Percentiles rank a stretch among this genome's conserved stretches.
phyloP scores from a whole-genome alignment of 169 alveolate genomes.

The Amoebophrya sp. region DNA sequence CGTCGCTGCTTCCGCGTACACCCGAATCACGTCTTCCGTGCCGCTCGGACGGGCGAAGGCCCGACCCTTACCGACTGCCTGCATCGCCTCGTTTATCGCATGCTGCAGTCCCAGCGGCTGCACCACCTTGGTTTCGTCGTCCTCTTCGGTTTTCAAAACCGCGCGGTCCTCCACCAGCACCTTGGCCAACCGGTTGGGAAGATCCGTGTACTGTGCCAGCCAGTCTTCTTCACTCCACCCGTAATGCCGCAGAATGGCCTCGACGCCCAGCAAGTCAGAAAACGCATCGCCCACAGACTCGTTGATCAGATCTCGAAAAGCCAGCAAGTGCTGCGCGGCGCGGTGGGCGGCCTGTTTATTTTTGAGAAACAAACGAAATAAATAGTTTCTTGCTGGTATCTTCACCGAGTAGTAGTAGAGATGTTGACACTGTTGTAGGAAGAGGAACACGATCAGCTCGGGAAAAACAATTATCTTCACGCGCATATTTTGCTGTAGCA shows the following conservation, averaged over 20 bases:
- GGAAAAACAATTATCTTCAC: too few relatives aligned
- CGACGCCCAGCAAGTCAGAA: constrained; percentile 67
- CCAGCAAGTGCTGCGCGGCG: not conserved
- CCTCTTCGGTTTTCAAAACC: constrained; percentile 42
- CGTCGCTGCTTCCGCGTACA: constrained; percentile 46
- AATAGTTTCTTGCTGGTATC: too few relatives aligned
- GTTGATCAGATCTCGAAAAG: constrained; percentile 54
- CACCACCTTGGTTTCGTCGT: constrained; percentile 48
- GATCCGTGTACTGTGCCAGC: constrained; percentile 61
- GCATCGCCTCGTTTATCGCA: constrained; percentile 55
- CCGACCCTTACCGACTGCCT: constrained; percentile 53
- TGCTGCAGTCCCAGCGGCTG: constrained; percentile 64
- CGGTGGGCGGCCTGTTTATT: not conserved
- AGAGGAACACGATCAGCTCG: too few relatives aligned
- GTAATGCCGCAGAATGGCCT: constrained; percentile 51
- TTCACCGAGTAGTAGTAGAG: too few relatives aligned
- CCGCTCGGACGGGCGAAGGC: constrained; percentile 77
- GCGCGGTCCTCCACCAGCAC: constrained; percentile 28
- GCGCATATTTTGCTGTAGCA: too few relatives aligned
- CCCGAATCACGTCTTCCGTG: constrained; percentile 64
- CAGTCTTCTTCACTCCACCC: constrained; percentile 41
- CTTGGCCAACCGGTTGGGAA: constrained; percentile 57
- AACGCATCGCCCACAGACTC: constrained; percentile 77
- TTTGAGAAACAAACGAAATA: too few relatives aligned
- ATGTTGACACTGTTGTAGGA: too few relatives aligned